Base-by-base conservation (phyloP, 352 stramenopile genomes). In the Elongisporangium undulatum region DNA sequence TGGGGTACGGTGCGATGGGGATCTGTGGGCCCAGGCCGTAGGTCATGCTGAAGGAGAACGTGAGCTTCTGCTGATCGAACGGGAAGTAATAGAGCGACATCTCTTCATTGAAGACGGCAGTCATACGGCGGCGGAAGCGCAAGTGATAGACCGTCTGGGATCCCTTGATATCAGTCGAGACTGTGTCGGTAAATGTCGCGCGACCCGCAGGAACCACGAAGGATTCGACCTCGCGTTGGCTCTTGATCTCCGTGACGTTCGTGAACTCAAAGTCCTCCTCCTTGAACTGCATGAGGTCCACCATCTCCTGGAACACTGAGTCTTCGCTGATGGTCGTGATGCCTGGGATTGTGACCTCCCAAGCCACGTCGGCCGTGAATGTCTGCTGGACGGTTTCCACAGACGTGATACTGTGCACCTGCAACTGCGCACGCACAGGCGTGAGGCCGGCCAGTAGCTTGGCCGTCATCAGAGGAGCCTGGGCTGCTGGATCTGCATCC, bases 11-110 rank as follows among this genome's bases (percentile, higher is more conserved):
- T 0, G 55, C 55, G 23, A 76, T 50, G 4, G 34, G 20, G 22
- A 76, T 54, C 3, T 38, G 50, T 0, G 63, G 29, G 12, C 55
- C 58, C 39, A 71, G 53, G 16, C 63, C 66, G 3, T 54, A 24
- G 10, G 24, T 19, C 20, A 70, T 56, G 13, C 66, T 55, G 39
- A 75, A 72, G 6, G 59, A 39, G 38, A 75, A 74, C 20, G 55
- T 67, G 53, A 77, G 61, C 58, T 71, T 71, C 53, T 77, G 69
- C 49, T 69, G 66, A 50, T 77, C 69, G 48, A 72, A 77, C 8
- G 69, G 69, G 45, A 77, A 77, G 50, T 61, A 62, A 22, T 72
- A 67, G 19, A 75, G 60, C n/a, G 58, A 50, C 67, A 77, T 74
- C 49, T 77, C 63, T 50, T 74, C 69, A 4, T 21, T 70, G 55